Evolutionary conservation across 2,329 filamentous ascomycete species (phyloP), one percentile per base, ranked within the genome.

Genomic region (Epichloe scottii): DNA sequence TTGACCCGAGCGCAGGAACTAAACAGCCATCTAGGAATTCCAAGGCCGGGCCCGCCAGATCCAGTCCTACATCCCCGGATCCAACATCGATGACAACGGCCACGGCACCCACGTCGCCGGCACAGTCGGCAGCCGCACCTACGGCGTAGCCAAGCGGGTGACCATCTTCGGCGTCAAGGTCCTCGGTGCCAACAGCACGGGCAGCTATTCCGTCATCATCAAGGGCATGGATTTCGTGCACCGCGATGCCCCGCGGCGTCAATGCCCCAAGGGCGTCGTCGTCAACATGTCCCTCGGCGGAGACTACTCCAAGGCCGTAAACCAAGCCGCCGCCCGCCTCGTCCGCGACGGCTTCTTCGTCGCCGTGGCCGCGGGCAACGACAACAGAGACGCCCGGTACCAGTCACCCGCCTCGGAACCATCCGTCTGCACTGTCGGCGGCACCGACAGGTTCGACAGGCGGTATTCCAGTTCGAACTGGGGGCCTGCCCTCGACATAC

Each of bases 241-340:
- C 49, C 48, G 54, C 14, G 68, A 71, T 56, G 57, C 61, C n/a
- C 34, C 53, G 39, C 60, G 53, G 3, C 63, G 62, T 51, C 60
- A 52, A 56, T 70, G 68, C 62, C 60, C 63, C 56, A 64, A 60
- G 1, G 69, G 70, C 35, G 62, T 69, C 40, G 74, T 77, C 23
- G 67, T 72, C 55, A 75, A 71, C 63, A 74, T 78, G 73, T 74
- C 71, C 8, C 69, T 78, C 11, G 74, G 75, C 34, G 74, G 74
- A 11, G 45, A 53, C 44, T 62, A 57, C 53, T 71, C 68, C 5
- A 42, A 64, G 2, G 59, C 73, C 17, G 59, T 73, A 54, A 78
- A 77, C 67, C 59, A 57, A 33, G 74, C 74, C 8, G 71, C 74
- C 23, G 64, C 63, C 10, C 62, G 60, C 42, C 64, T 73, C 33